Conservation (phyloP, 257 asterid species). For the Primulina eburnea region DNA sequence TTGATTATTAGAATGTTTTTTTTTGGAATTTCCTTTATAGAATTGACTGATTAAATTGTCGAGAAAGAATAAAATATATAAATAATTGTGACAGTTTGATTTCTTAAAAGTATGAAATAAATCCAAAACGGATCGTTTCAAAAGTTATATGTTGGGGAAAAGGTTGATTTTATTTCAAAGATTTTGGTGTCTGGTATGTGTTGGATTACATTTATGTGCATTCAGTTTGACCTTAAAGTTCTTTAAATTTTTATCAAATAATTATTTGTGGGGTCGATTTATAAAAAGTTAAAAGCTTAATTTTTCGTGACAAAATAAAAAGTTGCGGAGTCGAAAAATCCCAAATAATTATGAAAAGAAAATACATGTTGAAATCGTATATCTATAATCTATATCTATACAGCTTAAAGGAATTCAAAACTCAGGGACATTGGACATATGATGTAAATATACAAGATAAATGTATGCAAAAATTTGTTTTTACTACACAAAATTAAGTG, state of each 20-base stretch:
- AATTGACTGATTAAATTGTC: too few species aligned
- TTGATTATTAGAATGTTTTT: too few species aligned
- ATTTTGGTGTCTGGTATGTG: neutral
- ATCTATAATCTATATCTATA: too few species aligned
- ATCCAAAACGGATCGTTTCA: neutral
- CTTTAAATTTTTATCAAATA: neutral
- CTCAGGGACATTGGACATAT: too few species aligned
- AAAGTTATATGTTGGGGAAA: neutral
- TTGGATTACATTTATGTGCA: neutral
- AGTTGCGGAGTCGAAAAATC: neutral
- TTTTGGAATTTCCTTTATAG: neutral
- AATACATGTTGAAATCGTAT: too few species aligned
- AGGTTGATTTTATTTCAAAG: neutral
- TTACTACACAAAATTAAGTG: too few species aligned
- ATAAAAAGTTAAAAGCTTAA: neutral
- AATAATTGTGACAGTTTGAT: neutral
- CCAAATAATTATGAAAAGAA: too few species aligned
- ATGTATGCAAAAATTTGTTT: too few species aligned
- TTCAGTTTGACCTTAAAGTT: neutral
- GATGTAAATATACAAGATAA: too few species aligned
- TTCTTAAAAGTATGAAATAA: too few species aligned
- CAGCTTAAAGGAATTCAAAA: too few species aligned
- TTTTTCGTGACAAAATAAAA: neutral
- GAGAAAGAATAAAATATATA: too few species aligned
- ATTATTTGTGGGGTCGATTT: neutral